Percentiles rank a stretch among this genome's conserved stretches.
Conservation (phyloP, 495 filamentous ascomycete genomes). For the Rhypophila decipiens region DNA sequence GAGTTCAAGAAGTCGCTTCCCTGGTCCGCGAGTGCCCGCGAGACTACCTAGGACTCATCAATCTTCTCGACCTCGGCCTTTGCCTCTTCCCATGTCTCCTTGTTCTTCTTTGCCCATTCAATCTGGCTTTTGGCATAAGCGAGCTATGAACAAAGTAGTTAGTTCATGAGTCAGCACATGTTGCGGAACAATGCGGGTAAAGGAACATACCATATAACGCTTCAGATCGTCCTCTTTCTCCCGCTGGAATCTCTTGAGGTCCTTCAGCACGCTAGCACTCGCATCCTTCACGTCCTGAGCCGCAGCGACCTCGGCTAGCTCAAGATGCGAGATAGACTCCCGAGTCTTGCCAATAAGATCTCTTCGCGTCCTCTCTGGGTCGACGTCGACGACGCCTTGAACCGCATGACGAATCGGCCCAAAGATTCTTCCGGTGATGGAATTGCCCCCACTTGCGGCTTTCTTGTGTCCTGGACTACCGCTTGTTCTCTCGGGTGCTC, state of each 20-base stretch:
- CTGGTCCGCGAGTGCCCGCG: too few species aligned
- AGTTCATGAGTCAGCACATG: too few species aligned
- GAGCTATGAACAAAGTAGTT: conserved; percentile 49
- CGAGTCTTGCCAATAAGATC: conserved; percentile 94
- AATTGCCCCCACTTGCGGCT: conserved; percentile 66
- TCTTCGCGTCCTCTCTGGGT: conserved; percentile 84
- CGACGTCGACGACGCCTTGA: conserved; percentile 91
- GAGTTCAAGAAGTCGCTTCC: too few species aligned
- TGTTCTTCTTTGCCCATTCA: conserved; percentile 96
- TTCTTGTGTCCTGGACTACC: conserved; percentile 57
- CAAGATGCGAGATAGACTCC: conserved; percentile 67
- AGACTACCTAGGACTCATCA: conserved; percentile 42
- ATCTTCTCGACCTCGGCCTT: conserved; percentile 92
- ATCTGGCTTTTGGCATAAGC: conserved; percentile 91
- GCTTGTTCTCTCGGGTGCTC: conserved; percentile 38
- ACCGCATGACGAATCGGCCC: conserved; percentile 90
- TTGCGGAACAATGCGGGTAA: neutral
- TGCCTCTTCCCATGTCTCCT: conserved; percentile 94
- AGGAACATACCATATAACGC: conserved; percentile 78
- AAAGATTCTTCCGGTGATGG: conserved; percentile 89
- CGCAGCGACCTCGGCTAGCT: conserved; percentile 80
- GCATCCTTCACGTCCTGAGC: conserved; percentile 89
- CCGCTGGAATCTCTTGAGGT: conserved; percentile 84
- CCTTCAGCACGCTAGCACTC: conserved; percentile 74
- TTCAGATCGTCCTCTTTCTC: conserved; percentile 93